These are phyloP conservation scores for Geotrichum cucujoidarum DNA, from an alignment of 1,139 yeast species.

Conservation along the genomic window DNA sequence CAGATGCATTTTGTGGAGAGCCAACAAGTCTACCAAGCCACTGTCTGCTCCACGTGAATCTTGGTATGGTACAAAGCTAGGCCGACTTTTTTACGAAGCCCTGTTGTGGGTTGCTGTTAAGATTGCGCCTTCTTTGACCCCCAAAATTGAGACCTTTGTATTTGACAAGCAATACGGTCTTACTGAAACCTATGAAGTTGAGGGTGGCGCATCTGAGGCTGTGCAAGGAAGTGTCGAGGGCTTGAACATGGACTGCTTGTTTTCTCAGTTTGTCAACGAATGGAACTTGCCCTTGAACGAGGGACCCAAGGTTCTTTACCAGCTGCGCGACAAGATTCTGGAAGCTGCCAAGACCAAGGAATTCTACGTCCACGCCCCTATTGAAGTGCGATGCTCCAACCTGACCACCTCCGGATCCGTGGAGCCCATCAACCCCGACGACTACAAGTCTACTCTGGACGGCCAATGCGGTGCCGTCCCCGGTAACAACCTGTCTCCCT, in stretches of 20 bases:
- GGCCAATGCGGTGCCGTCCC: conserved; percentile 60
- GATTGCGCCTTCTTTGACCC: conserved; percentile 69
- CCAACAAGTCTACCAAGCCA: conserved; percentile 62
- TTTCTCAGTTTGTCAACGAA: conserved; percentile 90
- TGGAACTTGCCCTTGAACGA: conserved; percentile 86
- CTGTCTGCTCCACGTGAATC: conserved; percentile 64
- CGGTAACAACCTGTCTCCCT: conserved; percentile 80
- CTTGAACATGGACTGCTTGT: conserved; percentile 91
- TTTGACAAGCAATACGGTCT: conserved; percentile 76
- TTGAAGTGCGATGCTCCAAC: conserved; percentile 90
- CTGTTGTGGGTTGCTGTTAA: conserved; percentile 76
- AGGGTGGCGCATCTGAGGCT: conserved; percentile 58
- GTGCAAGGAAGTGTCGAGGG: conserved; percentile 75
- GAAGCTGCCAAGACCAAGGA: conserved; percentile 56
- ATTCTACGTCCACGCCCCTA: conserved; percentile 88
- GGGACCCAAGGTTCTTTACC: conserved; percentile 67
- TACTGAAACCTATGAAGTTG: conserved; percentile 51
- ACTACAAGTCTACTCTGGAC: conserved; percentile 17
- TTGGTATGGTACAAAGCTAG: conserved; percentile 80
- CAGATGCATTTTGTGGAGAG: conserved; percentile 87
- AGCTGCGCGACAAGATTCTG: conserved; percentile 57
- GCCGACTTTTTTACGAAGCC: conserved; percentile 73
- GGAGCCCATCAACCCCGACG: conserved; percentile 25
- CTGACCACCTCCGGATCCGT: conserved; percentile 48
- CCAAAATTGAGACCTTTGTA: conserved; percentile 75